phyloP scores from a whole-genome alignment of 306 rosid species.

The Castanopsis chinensis region DNA sequence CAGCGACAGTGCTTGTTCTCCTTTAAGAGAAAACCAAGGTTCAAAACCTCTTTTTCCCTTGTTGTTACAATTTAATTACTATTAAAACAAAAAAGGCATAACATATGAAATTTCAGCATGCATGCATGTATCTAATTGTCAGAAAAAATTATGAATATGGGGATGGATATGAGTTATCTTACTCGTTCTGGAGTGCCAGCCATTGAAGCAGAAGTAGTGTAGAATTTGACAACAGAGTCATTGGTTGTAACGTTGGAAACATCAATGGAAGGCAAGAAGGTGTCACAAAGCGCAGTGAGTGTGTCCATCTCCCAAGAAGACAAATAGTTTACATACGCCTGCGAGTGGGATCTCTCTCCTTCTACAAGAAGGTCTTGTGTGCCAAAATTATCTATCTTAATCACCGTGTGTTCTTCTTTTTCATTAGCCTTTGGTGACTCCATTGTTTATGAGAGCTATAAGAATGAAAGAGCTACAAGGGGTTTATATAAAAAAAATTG shows the following conservation, averaged over 20 bases:
- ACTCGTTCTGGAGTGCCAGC: conserved; percentile 58
- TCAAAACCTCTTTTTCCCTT: no score
- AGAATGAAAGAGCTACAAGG: background rate
- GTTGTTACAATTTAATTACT: no score
- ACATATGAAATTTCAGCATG: background rate
- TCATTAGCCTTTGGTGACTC: background rate
- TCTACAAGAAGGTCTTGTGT: conserved; percentile 30
- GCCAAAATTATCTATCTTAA: conserved; percentile 25
- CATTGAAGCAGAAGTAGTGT: conserved; percentile 60
- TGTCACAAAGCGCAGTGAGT: conserved; percentile 56
- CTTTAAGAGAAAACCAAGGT: no score
- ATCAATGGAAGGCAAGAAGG: conserved; percentile 58
- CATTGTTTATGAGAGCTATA: background rate
- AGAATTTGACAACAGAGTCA: conserved; percentile 34
- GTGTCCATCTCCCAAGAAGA: conserved; percentile 54
- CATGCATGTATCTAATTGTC: background rate
- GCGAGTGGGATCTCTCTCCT: conserved; percentile 15
- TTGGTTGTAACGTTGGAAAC: background rate
- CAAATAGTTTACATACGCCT: conserved; percentile 33
- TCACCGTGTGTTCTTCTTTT: conserved; percentile 8
- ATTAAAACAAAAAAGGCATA: no score
- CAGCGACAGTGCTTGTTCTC: no score
- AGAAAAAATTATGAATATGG: background rate
- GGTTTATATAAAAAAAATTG: background rate
- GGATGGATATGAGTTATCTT: background rate